Conservation (phyloP, 2,329 filamentous ascomycete genomes). For the Harringtonia lauricola region DNA sequence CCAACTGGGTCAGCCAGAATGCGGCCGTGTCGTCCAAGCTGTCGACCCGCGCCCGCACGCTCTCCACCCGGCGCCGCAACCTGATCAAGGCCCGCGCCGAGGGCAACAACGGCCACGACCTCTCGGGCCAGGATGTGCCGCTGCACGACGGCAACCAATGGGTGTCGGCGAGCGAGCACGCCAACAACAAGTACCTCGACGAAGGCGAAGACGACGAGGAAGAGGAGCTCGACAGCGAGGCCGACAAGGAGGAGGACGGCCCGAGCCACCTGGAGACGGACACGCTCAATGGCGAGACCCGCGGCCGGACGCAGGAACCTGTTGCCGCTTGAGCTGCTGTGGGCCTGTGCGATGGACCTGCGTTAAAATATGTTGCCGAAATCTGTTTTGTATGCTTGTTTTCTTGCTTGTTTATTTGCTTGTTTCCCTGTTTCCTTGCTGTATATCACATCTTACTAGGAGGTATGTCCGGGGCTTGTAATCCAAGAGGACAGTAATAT, state of each 20-base stretch:
- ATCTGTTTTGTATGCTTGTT: neutral
- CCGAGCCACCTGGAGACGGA: conserved; percentile 34
- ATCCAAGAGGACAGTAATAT: too few relatives aligned
- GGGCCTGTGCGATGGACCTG: too few relatives aligned
- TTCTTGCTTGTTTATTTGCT: neutral
- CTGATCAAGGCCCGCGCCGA: conserved; percentile 58
- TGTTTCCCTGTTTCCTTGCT: neutral
- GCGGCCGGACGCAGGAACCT: conserved; percentile 43
- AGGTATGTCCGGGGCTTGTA: too few relatives aligned
- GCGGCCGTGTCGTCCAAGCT: conserved; percentile 81
- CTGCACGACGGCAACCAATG: conserved; percentile 73
- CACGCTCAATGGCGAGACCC: conserved; percentile 42
- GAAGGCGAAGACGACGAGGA: conserved; percentile 53
- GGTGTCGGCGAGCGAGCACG: conserved; percentile 61
- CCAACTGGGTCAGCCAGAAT: conserved; percentile 91
- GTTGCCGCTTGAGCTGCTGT: conserved; percentile 28
- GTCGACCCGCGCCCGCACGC: conserved; percentile 73
- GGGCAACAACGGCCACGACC: conserved; percentile 72
- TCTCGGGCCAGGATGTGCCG: conserved; percentile 72
- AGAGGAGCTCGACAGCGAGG: conserved; percentile 17
- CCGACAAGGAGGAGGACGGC: conserved; percentile 17
- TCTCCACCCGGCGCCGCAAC: conserved; percentile 74
- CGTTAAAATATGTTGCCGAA: neutral
- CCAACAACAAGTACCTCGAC: conserved; percentile 49
- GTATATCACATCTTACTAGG: too few relatives aligned